phyloP scores from a whole-genome alignment of 2,329 filamentous ascomycete genomes.

The Calonectria naviculata region DNA sequence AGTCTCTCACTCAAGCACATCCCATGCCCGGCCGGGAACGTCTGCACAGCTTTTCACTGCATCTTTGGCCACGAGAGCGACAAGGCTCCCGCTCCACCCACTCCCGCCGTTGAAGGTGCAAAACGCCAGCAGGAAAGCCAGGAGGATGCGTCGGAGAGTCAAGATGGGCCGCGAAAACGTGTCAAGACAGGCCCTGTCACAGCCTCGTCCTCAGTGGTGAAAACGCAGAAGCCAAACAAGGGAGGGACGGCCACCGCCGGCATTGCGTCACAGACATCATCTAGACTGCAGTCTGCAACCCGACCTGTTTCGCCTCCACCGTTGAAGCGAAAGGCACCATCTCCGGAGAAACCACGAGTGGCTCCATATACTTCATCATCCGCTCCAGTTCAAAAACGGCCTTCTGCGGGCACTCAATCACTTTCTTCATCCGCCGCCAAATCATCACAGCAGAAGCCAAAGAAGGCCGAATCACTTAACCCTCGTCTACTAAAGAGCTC shows the following conservation, averaged over 20 bases:
- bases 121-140: conserved; percentile 6
- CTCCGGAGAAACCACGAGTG: conserved; percentile 12
- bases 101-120: conserved; percentile 1
- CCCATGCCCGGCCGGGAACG: conserved; percentile 60
- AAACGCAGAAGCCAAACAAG: conserved; percentile 15
- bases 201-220: conserved; percentile 16
- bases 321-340: conserved; percentile 39
- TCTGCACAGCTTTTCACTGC: conserved; percentile 61
- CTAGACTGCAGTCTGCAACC: conserved; percentile 35
- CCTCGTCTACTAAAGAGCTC: conserved; percentile 71
- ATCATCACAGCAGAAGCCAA: conserved; percentile 27
- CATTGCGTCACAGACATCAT: background rate
- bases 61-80: conserved; percentile 60
- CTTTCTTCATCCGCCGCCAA: conserved; percentile 28
- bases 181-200: conserved; percentile 37
- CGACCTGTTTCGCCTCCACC: conserved; percentile 49
- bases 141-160: conserved; percentile 27
- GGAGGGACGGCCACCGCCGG: background rate
- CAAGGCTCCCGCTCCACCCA: conserved; percentile 27
- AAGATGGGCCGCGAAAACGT: conserved; percentile 46
- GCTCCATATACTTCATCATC: conserved; percentile 13
- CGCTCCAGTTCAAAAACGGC: conserved; percentile 14
- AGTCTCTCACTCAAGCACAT: conserved; percentile 59
- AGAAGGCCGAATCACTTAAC: conserved; percentile 67
- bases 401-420: conserved; percentile 29